Conservation (phyloP, 768 basidiomycete genomes). For the Amanita inopinata region DNA sequence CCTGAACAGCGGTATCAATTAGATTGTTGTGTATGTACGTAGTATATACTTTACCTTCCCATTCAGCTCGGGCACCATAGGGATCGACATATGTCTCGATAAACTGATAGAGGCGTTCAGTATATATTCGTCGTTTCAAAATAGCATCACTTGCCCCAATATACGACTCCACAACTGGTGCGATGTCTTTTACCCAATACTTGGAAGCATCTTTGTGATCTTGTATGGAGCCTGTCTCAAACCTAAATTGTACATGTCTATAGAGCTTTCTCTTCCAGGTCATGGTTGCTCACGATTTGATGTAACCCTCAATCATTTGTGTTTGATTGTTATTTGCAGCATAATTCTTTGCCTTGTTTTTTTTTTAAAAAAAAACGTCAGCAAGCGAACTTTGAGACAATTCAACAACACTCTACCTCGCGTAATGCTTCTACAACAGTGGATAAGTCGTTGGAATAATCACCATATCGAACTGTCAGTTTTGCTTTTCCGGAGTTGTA, state of each 20-base stretch:
- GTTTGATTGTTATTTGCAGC: slow-evolving; percentile 64
- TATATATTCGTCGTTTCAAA: slow-evolving; percentile 1
- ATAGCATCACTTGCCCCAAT: slow-evolving; percentile 41
- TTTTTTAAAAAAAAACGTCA: background rate
- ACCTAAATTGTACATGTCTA: slow-evolving; percentile 32
- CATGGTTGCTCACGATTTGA: slow-evolving; percentile 48
- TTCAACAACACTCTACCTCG: slow-evolving; percentile 32
- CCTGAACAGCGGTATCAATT: slow-evolving; percentile 31
- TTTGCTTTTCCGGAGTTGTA: slow-evolving; percentile 32
- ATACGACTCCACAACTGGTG: slow-evolving; percentile 83
- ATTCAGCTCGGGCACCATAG: slow-evolving; percentile 85
- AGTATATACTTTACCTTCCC: slow-evolving; percentile 54
- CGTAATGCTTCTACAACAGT: slow-evolving; percentile 46
- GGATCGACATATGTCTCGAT: slow-evolving; percentile 86
- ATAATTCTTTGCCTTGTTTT: slow-evolving; percentile 56
- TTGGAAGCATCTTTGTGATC: slow-evolving; percentile 71
- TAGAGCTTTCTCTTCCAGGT: background rate
- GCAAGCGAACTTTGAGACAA: background rate
- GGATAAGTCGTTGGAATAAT: slow-evolving; percentile 49
- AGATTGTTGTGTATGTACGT: slow-evolving; percentile 2
- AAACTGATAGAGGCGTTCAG: slow-evolving; percentile 29
- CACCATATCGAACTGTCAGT: slow-evolving; percentile 66
- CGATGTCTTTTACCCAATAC: slow-evolving; percentile 80
- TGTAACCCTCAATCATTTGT: slow-evolving; percentile 70
- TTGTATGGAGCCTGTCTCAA: slow-evolving; percentile 68